Evolutionary conservation across 768 basidiomycete genomes (phyloP).

Genomic region (Galerina sulciceps): DNA sequence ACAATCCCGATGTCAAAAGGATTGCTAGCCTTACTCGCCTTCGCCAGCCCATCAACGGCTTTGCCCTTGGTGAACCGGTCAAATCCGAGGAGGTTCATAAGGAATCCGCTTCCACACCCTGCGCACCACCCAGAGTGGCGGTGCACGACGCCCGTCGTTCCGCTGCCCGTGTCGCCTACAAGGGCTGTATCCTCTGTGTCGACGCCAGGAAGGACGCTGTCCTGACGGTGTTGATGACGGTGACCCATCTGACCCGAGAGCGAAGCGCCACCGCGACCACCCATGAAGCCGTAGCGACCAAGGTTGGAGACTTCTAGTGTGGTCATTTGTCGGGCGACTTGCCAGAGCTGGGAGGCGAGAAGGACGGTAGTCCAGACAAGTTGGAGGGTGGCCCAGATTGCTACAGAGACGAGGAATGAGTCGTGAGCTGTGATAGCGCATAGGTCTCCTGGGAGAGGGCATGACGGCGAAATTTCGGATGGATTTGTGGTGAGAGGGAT

Average conservation of each 20-base stretch:
- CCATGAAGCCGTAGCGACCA: constrained; percentile 96
- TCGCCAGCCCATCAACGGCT: constrained; percentile 84
- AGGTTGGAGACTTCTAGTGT: constrained; percentile 96
- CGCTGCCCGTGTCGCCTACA: constrained; percentile 27
- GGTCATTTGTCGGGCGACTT: constrained; percentile 92
- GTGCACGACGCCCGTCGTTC: constrained; percentile 44
- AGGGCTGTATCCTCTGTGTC: constrained; percentile 52
- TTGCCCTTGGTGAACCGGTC: constrained; percentile 94
- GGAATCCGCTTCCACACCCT: constrained; percentile 63
- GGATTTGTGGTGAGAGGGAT: constrained; percentile 40
- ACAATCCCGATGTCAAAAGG: constrained; percentile 88
- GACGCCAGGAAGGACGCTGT: constrained; percentile 42
- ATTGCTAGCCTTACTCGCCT: constrained; percentile 78
- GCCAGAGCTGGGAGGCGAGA: constrained; percentile 87
- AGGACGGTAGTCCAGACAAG: constrained; percentile 94
- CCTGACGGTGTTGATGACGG: constrained; percentile 48
- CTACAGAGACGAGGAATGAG: constrained; percentile 82
- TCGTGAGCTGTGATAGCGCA: constrained; percentile 77
- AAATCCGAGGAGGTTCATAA: constrained; percentile 90
- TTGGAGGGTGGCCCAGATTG: constrained; percentile 88
- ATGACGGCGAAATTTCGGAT: constrained; percentile 56
- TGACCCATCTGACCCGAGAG: constrained; percentile 80
- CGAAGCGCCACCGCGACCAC: constrained; percentile 78
- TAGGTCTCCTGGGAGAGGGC: constrained; percentile 67
- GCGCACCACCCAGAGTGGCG: constrained; percentile 47